Base-by-base conservation (phyloP, 148 eudicot species). In the Vaccinium macrocarpon region DNA sequence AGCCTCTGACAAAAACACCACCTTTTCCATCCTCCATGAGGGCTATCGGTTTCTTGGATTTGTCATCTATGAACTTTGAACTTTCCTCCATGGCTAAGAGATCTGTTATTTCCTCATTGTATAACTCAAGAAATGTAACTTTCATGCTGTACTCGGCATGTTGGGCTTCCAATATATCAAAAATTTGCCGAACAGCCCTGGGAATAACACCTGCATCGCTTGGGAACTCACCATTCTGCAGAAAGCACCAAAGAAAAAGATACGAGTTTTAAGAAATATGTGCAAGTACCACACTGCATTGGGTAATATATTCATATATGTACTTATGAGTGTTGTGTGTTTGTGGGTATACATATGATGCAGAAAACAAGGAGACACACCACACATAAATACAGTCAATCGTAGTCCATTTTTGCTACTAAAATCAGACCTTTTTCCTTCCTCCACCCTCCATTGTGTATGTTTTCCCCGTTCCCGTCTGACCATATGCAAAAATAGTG, bases 11-110 rank as follows among this genome's bases (percentile, higher is more conserved):
- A 85, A 95, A 87, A 38, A 97, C 99, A 85, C 98, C 96, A 70
- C 98, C 98, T 88, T 95, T 97, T 79, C 99, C 99, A 87, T 97
- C 99, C 88, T 97, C 99, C 99, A 97, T 97, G 6, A 97, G 95
- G 25, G 99, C 99, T 86, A 97, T 88, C 12, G 99, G 98, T 88
- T 97, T 97, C 92, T 95, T 97, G 27, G 96, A 90, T 90, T 97
- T 97, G 86, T 97, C 99, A 52, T 95, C 98, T 2, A 89, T 55
- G 84, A 88, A 95, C 87, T 92, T 96, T 57, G 87, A 29, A 72
- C 57, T 61, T 90, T 97, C 99, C 80, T 97, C 99, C 5, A 95
- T 97, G 71, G 99, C 98, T 80, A 97, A 88, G 85, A 97, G 97
- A 91, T 95, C 99, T 50, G 94, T 87, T 86, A 97, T 88, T 78